Evolutionary conservation across 495 filamentous ascomycete genomes (phyloP).

Genomic region (Pseudotulostoma volvatum): DNA sequence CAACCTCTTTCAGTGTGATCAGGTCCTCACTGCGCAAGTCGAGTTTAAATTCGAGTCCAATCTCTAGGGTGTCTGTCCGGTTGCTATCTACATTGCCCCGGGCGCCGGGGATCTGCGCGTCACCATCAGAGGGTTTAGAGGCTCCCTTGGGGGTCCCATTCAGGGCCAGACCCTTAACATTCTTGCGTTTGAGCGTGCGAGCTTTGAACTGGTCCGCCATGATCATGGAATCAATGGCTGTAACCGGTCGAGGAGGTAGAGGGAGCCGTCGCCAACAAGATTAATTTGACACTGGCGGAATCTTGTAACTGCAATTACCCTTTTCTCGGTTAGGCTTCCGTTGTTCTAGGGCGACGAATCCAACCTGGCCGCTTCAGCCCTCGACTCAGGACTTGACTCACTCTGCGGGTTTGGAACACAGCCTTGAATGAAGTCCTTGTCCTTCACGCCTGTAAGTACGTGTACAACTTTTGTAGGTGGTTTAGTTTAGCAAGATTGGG

Average conservation of each 20-base stretch:
- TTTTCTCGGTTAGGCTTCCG: too few relatives aligned
- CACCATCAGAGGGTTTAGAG: constrained; percentile 39
- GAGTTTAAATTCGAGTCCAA: constrained; percentile 89
- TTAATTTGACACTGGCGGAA: too few relatives aligned
- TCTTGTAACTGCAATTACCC: too few relatives aligned
- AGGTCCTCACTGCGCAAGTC: constrained; percentile 87
- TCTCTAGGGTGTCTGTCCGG: constrained; percentile 70
- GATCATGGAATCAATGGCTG: constrained; percentile 10
- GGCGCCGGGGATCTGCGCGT: constrained; percentile 41
- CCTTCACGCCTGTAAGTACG: too few relatives aligned
- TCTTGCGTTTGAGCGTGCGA: constrained; percentile 93
- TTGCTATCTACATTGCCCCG: constrained; percentile 42
- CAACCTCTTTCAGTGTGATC: constrained; percentile 83
- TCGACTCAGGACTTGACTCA: too few relatives aligned
- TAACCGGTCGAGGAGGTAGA: neutral
- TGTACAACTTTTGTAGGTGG: too few relatives aligned
- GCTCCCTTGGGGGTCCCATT: constrained; percentile 47
- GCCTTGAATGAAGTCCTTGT: too few relatives aligned
- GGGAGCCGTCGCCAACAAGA: too few relatives aligned
- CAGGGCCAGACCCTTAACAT: constrained; percentile 85
- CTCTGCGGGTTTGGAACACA: too few relatives aligned
- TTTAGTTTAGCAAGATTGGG: too few relatives aligned
- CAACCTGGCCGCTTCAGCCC: too few relatives aligned
- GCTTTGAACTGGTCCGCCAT: constrained; percentile 80
- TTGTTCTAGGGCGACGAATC: too few relatives aligned